Conservation (phyloP, 352 stramenopile species). For the Globisporangium irregulare region DNA sequence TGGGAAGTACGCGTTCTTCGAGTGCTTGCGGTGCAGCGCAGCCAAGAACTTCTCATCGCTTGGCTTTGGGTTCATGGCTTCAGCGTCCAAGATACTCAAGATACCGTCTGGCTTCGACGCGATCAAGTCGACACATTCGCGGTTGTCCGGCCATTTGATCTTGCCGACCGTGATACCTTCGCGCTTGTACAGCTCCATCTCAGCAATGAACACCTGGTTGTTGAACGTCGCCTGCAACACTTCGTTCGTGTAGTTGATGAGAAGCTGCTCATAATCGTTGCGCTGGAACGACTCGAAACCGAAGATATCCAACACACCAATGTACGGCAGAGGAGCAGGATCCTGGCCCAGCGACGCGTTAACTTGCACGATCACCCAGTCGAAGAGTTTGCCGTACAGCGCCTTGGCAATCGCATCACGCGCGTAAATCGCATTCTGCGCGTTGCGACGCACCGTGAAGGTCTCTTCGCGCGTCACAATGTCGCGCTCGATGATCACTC, state of each 20-base stretch:
- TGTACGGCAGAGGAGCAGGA: constrained; percentile 76
- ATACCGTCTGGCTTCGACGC: constrained; percentile 80
- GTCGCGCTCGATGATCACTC: constrained; percentile 84
- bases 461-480: constrained; percentile 84
- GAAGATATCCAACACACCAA: constrained; percentile 91
- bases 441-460: constrained; percentile 80
- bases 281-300: constrained; percentile 89
- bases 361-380: constrained; percentile 91
- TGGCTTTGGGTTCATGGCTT: constrained; percentile 89
- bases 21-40: constrained; percentile 81
- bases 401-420: constrained; percentile 93
- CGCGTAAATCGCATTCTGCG: constrained; percentile 82
- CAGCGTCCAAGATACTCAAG: constrained; percentile 76
- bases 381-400: constrained; percentile 91
- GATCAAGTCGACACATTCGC: constrained; percentile 90
- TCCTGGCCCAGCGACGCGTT: constrained; percentile 87
- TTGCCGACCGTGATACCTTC: constrained; percentile 88
- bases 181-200: constrained; percentile 89
- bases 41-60: constrained; percentile 87
- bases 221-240: constrained; percentile 87
- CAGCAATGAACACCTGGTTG: constrained; percentile 88
- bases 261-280: constrained; percentile 90
- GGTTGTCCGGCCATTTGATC: constrained; percentile 91
- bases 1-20: constrained; percentile 82
- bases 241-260: constrained; percentile 92